Conservation (phyloP, 495 filamentous ascomycete species). For the Aspergillus hancockii region DNA sequence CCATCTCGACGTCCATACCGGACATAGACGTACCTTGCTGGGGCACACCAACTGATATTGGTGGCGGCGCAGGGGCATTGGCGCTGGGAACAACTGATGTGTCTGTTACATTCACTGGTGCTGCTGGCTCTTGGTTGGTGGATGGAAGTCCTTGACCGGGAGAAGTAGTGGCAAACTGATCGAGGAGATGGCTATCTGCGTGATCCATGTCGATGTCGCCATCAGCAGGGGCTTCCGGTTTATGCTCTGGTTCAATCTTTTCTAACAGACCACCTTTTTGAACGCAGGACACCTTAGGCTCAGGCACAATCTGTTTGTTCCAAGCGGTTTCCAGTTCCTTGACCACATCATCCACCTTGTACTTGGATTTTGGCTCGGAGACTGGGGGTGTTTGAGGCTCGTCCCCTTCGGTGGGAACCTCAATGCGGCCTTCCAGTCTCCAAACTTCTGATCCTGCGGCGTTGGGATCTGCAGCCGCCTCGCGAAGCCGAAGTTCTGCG, state of each 20-base stretch:
- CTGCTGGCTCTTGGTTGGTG: constrained; percentile 9
- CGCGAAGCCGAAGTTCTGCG: constrained; percentile 59
- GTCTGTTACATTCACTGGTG: constrained; percentile 11
- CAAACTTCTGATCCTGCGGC: constrained; percentile 58
- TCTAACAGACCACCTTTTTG: constrained; percentile 73
- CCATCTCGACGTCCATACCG: constrained; percentile 45
- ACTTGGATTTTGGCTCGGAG: constrained; percentile 46
- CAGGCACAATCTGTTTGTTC: constrained; percentile 55
- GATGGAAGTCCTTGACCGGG: constrained; percentile 20
- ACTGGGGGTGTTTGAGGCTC: constrained; percentile 39
- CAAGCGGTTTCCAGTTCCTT: constrained; percentile 57
- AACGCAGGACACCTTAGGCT: constrained; percentile 64
- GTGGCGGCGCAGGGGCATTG: constrained; percentile 28
- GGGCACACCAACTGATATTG: constrained; percentile 14
- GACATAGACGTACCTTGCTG: constrained; percentile 12
- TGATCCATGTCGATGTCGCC: constrained; percentile 68
- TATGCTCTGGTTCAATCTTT: constrained; percentile 49
- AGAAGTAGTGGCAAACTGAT: constrained; percentile 62
- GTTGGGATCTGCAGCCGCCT: constrained; percentile 51
- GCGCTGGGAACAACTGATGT: constrained; percentile 9
- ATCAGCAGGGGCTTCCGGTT: constrained; percentile 49
- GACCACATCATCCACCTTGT: constrained; percentile 61
- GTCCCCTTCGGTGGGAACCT: constrained; percentile 51
- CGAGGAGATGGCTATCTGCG: constrained; percentile 57
- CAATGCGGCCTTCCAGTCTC: constrained; percentile 62